Percentiles rank a stretch among this genome's conserved stretches.
Evolutionary conservation across 2,329 filamentous ascomycete species (phyloP).

Genomic region (Microcera coccophila): DNA sequence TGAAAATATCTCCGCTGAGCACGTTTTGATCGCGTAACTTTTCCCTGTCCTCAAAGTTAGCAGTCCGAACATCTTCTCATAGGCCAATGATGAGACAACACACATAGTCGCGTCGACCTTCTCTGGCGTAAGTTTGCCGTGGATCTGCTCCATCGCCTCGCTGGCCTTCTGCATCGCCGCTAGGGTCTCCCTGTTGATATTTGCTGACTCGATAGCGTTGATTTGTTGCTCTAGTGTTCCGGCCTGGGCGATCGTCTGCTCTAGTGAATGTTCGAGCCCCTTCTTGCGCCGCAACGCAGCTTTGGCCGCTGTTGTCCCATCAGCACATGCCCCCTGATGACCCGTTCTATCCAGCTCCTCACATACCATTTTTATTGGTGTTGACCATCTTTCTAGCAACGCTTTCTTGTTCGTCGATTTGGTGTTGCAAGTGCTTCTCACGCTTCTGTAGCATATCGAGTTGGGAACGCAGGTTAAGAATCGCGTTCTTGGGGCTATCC

Average conservation of each 20-base stretch:
- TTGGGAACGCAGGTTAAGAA: slow-evolving; percentile 80
- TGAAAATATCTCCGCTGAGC: slow-evolving; percentile 88
- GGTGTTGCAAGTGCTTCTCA: slow-evolving; percentile 82
- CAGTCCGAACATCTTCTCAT: not conserved
- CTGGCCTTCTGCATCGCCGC: slow-evolving; percentile 90
- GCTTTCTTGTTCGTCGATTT: slow-evolving; percentile 89
- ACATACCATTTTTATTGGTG: slow-evolving; percentile 85
- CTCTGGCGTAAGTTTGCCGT: slow-evolving; percentile 84
- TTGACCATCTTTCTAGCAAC: slow-evolving; percentile 82
- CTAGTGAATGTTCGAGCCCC: slow-evolving; percentile 82
- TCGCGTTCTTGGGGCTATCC: slow-evolving; percentile 95
- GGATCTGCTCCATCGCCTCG: slow-evolving; percentile 88
- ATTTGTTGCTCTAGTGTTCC: slow-evolving; percentile 92
- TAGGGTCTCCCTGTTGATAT: slow-evolving; percentile 97
- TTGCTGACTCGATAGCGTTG: slow-evolving; percentile 93
- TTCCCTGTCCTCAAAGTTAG: slow-evolving; percentile 61
- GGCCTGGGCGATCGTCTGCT: slow-evolving; percentile 87
- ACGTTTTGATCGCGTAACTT: slow-evolving; percentile 86
- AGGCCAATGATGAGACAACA: slow-evolving; percentile 33
- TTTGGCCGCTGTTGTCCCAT: slow-evolving; percentile 66
- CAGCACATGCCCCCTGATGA: slow-evolving; percentile 19
- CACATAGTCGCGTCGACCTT: slow-evolving; percentile 96
- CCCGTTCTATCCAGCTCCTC: slow-evolving; percentile 1
- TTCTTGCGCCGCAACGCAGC: slow-evolving; percentile 91
- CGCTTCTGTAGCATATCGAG: slow-evolving; percentile 97